Evolutionary conservation across 2,329 filamentous ascomycete genomes (phyloP).

Genomic region (Monilinia polystroma): DNA sequence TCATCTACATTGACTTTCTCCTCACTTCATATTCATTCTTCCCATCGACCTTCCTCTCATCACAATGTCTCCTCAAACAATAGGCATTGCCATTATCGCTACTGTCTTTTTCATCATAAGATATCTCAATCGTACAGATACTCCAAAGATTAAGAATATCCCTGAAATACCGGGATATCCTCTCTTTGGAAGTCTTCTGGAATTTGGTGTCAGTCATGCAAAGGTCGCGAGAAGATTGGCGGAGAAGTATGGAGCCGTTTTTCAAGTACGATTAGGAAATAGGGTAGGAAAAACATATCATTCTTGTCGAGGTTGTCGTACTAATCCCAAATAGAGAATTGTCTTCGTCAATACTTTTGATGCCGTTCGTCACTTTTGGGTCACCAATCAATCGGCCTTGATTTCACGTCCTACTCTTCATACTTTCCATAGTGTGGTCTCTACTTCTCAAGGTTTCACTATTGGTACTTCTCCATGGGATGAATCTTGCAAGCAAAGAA

Average conservation of each 20-base stretch:
- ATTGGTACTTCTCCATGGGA: conserved; percentile 85
- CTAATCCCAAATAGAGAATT: conserved; percentile 52
- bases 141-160: conserved; percentile 25
- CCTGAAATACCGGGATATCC: conserved; percentile 27
- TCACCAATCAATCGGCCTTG: conserved; percentile 73
- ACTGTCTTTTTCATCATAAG: conserved; percentile 13
- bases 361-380: conserved; percentile 71
- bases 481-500: conserved; percentile 72
- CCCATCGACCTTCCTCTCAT: not conserved
- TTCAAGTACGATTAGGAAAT: conserved; percentile 27
- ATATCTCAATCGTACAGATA: conserved; percentile 27
- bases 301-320: conserved; percentile 50
- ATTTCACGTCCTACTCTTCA: conserved; percentile 77
- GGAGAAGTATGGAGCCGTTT: conserved; percentile 26
- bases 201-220: conserved; percentile 26
- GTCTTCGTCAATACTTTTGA: conserved; percentile 79
- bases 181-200: conserved; percentile 26
- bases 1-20: not conserved
- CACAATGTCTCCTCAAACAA: conserved; percentile 22
- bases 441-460: conserved; percentile 73
- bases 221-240: conserved; percentile 24
- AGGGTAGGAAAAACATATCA: conserved; percentile 42
- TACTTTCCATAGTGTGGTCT: conserved; percentile 79
- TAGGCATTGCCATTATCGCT: conserved; percentile 20
- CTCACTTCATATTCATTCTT: not conserved